Evolutionary conservation across 1,284 basidiomycete species (phyloP).

Genomic region (Kalmanozyma brasiliensis): DNA sequence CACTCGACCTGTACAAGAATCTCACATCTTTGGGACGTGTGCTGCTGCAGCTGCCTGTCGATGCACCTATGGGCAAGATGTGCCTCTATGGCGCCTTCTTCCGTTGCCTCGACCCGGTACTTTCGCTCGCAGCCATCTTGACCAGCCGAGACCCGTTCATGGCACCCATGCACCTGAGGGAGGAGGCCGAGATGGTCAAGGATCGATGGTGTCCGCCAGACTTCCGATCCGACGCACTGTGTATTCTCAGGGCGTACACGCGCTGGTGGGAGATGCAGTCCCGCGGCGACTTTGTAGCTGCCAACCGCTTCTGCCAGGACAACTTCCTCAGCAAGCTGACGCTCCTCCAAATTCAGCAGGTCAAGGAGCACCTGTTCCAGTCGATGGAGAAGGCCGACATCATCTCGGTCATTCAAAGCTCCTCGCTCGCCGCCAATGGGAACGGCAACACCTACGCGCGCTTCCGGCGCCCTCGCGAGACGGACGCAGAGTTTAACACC

Average conservation of each 20-base stretch:
- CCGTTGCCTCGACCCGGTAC: slow-evolving; percentile 87
- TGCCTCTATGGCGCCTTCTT: slow-evolving; percentile 92
- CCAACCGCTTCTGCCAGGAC: slow-evolving; percentile 81
- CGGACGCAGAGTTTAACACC: slow-evolving; percentile 71
- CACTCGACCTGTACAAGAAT: slow-evolving; percentile 80
- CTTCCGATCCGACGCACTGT: slow-evolving; percentile 87
- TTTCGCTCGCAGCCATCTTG: slow-evolving; percentile 88
- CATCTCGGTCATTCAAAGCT: slow-evolving; percentile 53
- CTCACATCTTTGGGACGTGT: slow-evolving; percentile 89
- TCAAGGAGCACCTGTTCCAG: slow-evolving; percentile 83
- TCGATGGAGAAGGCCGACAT: slow-evolving; percentile 76
- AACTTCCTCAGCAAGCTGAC: slow-evolving; percentile 91
- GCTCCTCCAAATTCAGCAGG: slow-evolving; percentile 82
- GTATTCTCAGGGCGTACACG: slow-evolving; percentile 83
- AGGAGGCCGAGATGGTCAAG: slow-evolving; percentile 76
- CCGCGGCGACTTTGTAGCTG: slow-evolving; percentile 68
- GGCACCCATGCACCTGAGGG: slow-evolving; percentile 73
- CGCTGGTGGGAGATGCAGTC: slow-evolving; percentile 73
- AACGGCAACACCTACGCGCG: slow-evolving; percentile 21
- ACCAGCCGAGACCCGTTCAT: slow-evolving; percentile 92
- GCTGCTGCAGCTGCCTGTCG: slow-evolving; percentile 87
- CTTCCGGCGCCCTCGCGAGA: slow-evolving; percentile 49
- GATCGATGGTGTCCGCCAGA: slow-evolving; percentile 81
- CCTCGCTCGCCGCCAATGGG: slow-evolving; percentile 24
- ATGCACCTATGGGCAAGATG: slow-evolving; percentile 87